Conservation (phyloP, 352 stramenopile genomes). For the Phytophthora citrophthora region DNA sequence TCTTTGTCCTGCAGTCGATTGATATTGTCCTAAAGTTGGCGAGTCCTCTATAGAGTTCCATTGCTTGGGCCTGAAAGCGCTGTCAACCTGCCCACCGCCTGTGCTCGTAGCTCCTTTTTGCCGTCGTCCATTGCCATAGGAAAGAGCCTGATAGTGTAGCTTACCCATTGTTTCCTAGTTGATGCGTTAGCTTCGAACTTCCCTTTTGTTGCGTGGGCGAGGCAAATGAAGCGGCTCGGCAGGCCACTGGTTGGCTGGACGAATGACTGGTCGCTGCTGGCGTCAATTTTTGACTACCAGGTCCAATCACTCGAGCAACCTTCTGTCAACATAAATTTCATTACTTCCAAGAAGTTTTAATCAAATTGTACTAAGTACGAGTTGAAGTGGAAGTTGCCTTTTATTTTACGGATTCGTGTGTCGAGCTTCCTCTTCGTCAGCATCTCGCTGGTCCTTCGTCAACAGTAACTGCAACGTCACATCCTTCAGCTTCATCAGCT, state of each 20-base stretch:
- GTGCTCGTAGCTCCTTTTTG: not conserved
- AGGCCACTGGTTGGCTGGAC: slow-evolving; percentile 52
- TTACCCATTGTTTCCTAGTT: slow-evolving; percentile 77
- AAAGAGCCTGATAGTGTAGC: not conserved
- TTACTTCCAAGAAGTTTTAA: not conserved
- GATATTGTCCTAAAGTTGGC: no score
- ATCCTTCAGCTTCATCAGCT: slow-evolving; percentile 61
- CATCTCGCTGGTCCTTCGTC: slow-evolving; percentile 52
- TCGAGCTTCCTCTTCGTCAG: slow-evolving; percentile 28
- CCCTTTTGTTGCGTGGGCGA: slow-evolving; percentile 53
- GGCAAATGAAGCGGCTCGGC: slow-evolving; percentile 34
- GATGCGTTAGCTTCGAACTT: slow-evolving; percentile 76
- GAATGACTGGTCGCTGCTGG: slow-evolving; percentile 35
- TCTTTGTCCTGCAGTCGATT: not conserved
- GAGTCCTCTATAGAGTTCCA: no score
- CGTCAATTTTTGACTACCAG: slow-evolving; percentile 14
- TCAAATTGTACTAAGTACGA: slow-evolving; percentile 1
- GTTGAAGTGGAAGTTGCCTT: slow-evolving; percentile 16
- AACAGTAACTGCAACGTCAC: slow-evolving; percentile 68
- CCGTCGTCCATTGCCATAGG: not conserved
- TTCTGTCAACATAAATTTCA: slow-evolving; percentile 21
- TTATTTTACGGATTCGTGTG: slow-evolving; percentile 7
- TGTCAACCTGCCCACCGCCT: not conserved
- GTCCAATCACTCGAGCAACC: slow-evolving; percentile 19
- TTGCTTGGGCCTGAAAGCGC: not conserved